Evolutionary conservation across 768 basidiomycete species (phyloP), one percentile per base, ranked within the genome.

Genomic region (Collybia sp.): DNA sequence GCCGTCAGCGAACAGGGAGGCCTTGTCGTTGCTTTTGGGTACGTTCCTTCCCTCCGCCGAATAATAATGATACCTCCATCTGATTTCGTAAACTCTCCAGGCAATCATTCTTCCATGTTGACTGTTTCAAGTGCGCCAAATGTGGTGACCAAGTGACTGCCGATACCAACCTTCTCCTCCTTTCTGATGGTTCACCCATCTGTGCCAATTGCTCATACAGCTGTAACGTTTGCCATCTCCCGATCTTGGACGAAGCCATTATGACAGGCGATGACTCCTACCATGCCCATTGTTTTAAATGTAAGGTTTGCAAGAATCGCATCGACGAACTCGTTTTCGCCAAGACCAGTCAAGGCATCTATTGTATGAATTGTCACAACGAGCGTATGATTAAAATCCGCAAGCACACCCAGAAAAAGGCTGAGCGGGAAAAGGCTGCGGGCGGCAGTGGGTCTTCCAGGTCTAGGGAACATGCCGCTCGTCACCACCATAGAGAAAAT

Each of bases 221-320:
- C 57, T 99, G 96, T 75, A 95, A 87, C 59, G 86, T 97, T 47
- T 99, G 96, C 70, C 83, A 84, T 39, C 82, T 82, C 46, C 90
- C 93, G 38, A 99, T 99, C 53, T 85, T 94, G 46, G 94, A 99
- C 69, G 96, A 99, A 61, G 96, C 96, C 9, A 97, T 98, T 64
- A 97, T 99, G 91, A 95, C 96, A 6, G 96, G 93, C 49, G 93
- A 99, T 65, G 96, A 98, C 62, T 92, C 93, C 0, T 99, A 98
- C 57, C 96, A 98, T 62, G 94, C 96, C 5, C 88, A 93, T 53
- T 99, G 96, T 69, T 99, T 99, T 75, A 94, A 95, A 55, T 99
- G 96, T 71, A 87, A 91, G 58, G 86, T 93, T 43, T 99, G 96
- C 72, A 82, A 81, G 63, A 86, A 88, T 60, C 79, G 92, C 47